Evolutionary conservation across 225 moss, liverwort and hornwort genomes (phyloP), one percentile per base, ranked within the genome.

Genomic region (Pseudisothecium myosuroides): DNA sequence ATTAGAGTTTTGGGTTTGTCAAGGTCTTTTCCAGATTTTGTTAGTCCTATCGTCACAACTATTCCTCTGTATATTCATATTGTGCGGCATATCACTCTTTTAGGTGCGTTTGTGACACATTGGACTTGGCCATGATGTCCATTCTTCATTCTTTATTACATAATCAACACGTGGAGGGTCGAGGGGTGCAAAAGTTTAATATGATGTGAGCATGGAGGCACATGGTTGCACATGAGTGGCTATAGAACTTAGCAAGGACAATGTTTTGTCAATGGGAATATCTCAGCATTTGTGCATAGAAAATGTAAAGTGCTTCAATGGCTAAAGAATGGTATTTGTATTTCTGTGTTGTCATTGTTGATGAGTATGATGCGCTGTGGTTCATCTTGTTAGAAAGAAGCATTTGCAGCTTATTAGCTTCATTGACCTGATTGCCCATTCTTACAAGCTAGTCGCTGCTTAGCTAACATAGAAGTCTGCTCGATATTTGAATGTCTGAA

Each of bases 1-100:
- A 81, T 73, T 98, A 93, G 95, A 98, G 88, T 95, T 86, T 79
- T 98, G 98, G 98, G 88, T 95, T 67, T 94, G 92, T 26, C 95
- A 97, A 83, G 98, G 98, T 62, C 94, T 95, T 93, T 94, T 98
- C 87, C 96, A 97, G 90, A 95, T 98, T 65, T 95, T 96, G 98
- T 98, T 93, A 95, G 96, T 88, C 62, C 68, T 65, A 47, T 62
- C 81, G 16, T 67, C 76, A 47, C 54, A 45, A 75, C 12, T 56
- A 22, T 47, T 81, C 47, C 55, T 22, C 68, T 68, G 54, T 49
- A 34, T 49, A 54, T 83, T 77, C 39, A 32, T 84, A 71, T 69
- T 39, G 13, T 58, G 43, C 54, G 18, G 37, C 45, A 36, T 32
- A 7, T 52, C 65, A 55, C 27, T 87, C 87, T 66, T 79, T 55